Conservation (phyloP, 1,284 basidiomycete species). For the Tilletia indica region DNA sequence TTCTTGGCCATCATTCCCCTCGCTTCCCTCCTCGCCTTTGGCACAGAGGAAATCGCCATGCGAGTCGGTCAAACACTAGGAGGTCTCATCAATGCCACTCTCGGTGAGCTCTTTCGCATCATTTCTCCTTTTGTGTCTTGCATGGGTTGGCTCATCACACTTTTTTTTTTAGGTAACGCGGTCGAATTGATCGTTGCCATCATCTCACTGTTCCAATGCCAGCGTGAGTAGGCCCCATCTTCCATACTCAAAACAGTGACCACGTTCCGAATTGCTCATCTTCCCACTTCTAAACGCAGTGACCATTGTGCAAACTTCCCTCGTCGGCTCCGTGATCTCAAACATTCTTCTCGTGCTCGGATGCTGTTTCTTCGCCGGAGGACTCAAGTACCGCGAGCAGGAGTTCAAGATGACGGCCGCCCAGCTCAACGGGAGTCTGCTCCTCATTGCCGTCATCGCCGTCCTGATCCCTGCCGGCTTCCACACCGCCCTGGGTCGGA, state of each 20-base stretch:
- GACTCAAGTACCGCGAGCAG: slow-evolving; percentile 42
- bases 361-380: slow-evolving; percentile 45
- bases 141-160: not conserved
- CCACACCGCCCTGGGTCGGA: slow-evolving; percentile 40
- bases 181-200: slow-evolving; percentile 51
- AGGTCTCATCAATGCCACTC: slow-evolving; percentile 47
- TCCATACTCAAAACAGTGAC: no score
- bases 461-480: slow-evolving; percentile 48
- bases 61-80: slow-evolving; percentile 49
- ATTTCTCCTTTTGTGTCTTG: not conserved
- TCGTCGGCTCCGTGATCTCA: slow-evolving; percentile 45
- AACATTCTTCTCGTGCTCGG: slow-evolving; percentile 47
- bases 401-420: slow-evolving; percentile 37
- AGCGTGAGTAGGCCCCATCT: slow-evolving; percentile 19
- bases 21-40: slow-evolving; percentile 42
- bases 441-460: slow-evolving; percentile 50
- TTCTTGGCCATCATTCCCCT: slow-evolving; percentile 50
- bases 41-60: slow-evolving; percentile 47
- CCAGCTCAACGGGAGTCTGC: slow-evolving; percentile 39
- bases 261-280: no score
- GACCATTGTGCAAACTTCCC: slow-evolving; percentile 44
- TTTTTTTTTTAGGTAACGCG: slow-evolving; percentile 28
- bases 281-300: slow-evolving; percentile 5
- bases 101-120: slow-evolving; percentile 24
- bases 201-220: slow-evolving; percentile 48